Evolutionary conservation across 2,329 filamentous ascomycete species (phyloP).

Genomic region (Metarhizium album): DNA sequence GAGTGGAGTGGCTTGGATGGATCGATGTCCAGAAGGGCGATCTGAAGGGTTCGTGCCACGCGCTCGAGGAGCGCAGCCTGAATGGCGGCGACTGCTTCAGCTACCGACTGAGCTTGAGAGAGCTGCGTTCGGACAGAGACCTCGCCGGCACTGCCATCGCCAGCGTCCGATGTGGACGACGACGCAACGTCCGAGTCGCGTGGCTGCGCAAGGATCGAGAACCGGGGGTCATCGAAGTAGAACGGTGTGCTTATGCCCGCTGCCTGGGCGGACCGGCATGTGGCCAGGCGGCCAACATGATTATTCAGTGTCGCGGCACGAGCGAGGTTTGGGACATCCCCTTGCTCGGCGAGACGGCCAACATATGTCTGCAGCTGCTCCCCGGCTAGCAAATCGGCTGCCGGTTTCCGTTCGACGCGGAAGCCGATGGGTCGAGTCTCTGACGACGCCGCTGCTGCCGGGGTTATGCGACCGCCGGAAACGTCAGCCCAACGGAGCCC

Average conservation of each 20-base stretch:
- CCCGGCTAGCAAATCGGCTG: neutral
- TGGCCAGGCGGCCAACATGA: neutral
- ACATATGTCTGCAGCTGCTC: neutral
- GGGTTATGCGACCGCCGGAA: neutral
- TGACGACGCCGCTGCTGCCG: neutral
- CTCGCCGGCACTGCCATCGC: neutral
- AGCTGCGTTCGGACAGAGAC: neutral
- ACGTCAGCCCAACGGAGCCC: neutral
- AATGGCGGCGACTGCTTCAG: neutral
- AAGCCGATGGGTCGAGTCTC: neutral
- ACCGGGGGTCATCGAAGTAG: neutral
- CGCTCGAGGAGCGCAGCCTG: neutral
- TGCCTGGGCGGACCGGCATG: neutral
- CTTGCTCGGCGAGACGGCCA: neutral
- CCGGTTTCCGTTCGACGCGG: neutral
- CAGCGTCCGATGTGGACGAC: neutral
- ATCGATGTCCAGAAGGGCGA: neutral
- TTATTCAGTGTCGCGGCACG: neutral
- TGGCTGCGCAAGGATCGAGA: neutral
- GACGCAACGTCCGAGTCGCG: neutral
- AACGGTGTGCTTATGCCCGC: neutral
- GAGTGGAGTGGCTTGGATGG: slow-evolving; percentile 10
- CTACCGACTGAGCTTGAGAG: neutral
- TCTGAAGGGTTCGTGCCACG: neutral
- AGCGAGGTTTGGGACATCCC: neutral